phyloP scores from a whole-genome alignment of 1,284 basidiomycete species.

The Pyrrhoderma lamaoense region DNA sequence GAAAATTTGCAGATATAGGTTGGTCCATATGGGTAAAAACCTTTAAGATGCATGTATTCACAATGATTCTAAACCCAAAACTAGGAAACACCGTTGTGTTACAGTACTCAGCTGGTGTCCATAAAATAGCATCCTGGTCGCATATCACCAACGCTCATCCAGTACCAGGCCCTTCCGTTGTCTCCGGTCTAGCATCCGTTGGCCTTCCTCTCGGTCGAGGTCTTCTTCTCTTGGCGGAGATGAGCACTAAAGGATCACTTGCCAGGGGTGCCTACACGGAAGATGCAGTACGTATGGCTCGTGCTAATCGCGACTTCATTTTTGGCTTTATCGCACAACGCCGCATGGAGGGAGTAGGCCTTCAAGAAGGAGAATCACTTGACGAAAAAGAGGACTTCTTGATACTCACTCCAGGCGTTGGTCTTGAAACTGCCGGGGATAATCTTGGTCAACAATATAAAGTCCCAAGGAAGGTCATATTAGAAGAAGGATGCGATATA shows the following conservation, averaged over 20 bases:
- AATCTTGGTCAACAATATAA: conserved; percentile 95
- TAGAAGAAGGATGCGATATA: conserved; percentile 86
- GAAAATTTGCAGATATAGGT: conserved; percentile 99
- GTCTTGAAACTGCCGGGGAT: conserved; percentile 78
- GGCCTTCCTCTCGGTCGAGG: conserved; percentile 83
- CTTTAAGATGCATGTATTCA: too few species aligned
- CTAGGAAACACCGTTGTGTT: conserved; percentile 93
- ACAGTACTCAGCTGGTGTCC: conserved; percentile 91
- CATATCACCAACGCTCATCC: conserved; percentile 97
- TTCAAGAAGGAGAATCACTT: conserved; percentile 25
- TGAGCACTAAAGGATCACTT: conserved; percentile 89
- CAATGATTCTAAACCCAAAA: conserved; percentile 9
- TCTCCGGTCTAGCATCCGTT: conserved; percentile 81
- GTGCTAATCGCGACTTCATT: conserved; percentile 76
- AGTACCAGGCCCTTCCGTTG: conserved; percentile 90
- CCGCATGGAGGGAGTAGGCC: conserved; percentile 66
- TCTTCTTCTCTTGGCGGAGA: conserved; percentile 90
- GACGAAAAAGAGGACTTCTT: conserved; percentile 70
- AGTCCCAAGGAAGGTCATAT: conserved; percentile 81
- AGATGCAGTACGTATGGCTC: conserved; percentile 82
- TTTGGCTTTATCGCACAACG: conserved; percentile 93
- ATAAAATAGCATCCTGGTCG: conserved; percentile 94
- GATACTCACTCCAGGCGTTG: conserved; percentile 90
- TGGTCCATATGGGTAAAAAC: too few species aligned
- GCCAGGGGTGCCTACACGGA: conserved; percentile 83